These are phyloP conservation scores for Penicillium desertorum DNA, from an alignment of 495 filamentous ascomycete genomes.

Conservation along the genomic window DNA sequence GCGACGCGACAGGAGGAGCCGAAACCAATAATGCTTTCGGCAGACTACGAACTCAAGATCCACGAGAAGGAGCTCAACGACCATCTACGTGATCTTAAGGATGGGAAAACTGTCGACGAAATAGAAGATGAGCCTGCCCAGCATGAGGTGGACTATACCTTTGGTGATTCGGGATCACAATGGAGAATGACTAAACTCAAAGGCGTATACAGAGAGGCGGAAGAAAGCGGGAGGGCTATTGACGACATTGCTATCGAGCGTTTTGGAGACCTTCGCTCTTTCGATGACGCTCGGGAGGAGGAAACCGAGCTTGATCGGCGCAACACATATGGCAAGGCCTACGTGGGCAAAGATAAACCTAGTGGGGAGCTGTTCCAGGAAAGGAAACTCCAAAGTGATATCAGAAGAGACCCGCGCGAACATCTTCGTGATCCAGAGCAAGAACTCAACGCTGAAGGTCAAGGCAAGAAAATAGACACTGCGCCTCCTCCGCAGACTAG, in stretches of 20 bases:
- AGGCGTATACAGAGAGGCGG: conserved; percentile 75
- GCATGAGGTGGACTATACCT: conserved; percentile 74
- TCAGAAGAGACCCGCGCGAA: conserved; percentile 36
- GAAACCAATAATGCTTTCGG: conserved; percentile 53
- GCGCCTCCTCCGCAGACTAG: conserved; percentile 41
- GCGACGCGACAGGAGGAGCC: conserved; percentile 41
- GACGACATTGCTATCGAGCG: conserved; percentile 81
- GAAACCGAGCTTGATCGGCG: conserved; percentile 87
- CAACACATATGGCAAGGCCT: conserved; percentile 79
- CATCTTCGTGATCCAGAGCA: conserved; percentile 37
- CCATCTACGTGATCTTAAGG: conserved; percentile 63
- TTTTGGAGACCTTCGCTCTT: conserved; percentile 78
- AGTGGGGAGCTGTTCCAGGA: conserved; percentile 84
- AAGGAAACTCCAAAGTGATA: conserved; percentile 56
- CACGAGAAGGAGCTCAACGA: conserved; percentile 80
- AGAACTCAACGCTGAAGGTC: conserved; percentile 45
- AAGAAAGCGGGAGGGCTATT: conserved; percentile 66
- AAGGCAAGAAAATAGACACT: conserved; percentile 46
- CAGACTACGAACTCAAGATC: conserved; percentile 72
- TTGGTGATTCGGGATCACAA: conserved; percentile 84
- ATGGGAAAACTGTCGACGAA: conserved; percentile 54
- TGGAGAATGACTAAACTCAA: conserved; percentile 97
- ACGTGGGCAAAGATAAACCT: conserved; percentile 84
- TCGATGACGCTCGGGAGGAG: conserved; percentile 94
- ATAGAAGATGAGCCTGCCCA: conserved; percentile 52